These are phyloP conservation scores for Fusarium incarnatum DNA, from an alignment of 2,329 filamentous ascomycete species.

Conservation along the genomic window DNA sequence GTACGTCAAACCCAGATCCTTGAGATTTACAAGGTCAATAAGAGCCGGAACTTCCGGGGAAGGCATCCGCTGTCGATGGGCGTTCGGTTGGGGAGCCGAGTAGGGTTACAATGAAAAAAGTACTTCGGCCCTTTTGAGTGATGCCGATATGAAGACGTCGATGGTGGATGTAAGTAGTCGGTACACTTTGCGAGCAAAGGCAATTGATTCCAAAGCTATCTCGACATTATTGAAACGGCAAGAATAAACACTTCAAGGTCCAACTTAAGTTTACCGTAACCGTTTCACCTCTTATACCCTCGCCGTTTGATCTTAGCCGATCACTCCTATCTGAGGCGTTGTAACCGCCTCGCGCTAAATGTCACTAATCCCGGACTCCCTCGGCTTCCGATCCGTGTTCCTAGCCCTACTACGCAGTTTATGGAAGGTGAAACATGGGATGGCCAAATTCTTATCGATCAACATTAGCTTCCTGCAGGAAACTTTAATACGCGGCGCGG, in stretches of 20 bases:
- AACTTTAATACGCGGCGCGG: not conserved
- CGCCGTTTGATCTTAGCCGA: not conserved
- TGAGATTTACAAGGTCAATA: not conserved
- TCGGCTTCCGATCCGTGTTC: not conserved
- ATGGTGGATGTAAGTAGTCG: rapidly evolving
- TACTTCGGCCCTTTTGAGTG: not conserved
- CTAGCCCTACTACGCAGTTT: not conserved
- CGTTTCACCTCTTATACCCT: not conserved
- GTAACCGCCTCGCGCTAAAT: not conserved
- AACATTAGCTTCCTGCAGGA: not conserved
- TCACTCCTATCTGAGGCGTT: not conserved
- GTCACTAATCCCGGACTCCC: not conserved
- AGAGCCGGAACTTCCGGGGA: not conserved
- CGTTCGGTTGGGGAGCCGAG: not conserved
- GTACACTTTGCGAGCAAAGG: too few species aligned
- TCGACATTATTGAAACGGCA: too few species aligned
- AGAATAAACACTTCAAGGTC: too few species aligned
- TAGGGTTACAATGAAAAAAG: not conserved
- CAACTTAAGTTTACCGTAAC: not conserved
- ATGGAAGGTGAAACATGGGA: not conserved
- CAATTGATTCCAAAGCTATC: too few species aligned
- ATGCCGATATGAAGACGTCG: not conserved
- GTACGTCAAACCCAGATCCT: not conserved
- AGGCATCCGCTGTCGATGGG: not conserved
- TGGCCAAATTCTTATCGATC: not conserved